A percentile compares a stretch with the other conserved stretches of the same genome.
These are phyloP conservation scores for Helicostylum pulchrum DNA, from an alignment of 192 early-diverging fungal genomes.

Conservation along the genomic window DNA sequence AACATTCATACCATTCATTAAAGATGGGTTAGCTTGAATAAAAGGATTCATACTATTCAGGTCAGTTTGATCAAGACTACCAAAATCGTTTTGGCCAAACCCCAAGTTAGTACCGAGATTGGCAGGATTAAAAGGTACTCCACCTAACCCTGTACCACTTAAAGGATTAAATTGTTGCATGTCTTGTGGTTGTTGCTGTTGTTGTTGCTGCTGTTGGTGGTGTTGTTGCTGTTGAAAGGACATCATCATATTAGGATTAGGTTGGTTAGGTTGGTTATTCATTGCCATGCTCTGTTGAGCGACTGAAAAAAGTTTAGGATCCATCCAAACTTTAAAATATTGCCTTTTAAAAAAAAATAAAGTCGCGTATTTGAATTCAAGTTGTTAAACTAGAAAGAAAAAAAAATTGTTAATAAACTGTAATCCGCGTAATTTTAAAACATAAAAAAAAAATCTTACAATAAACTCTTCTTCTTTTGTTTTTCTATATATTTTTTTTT, in stretches of 20 bases:
- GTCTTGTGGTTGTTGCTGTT: conserved; percentile 17
- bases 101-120: conserved; percentile 12
- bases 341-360: background rate
- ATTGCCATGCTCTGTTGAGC: background rate
- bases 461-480: background rate
- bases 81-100: conserved; percentile 12
- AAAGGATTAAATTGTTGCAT: conserved; percentile 6
- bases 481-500: too few relatives aligned
- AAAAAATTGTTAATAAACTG: too few relatives aligned
- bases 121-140: conserved; percentile 5
- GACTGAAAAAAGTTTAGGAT: conserved; percentile 13
- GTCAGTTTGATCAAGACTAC: conserved; percentile 16
- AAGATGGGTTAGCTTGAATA: conserved; percentile 6
- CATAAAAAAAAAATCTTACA: too few relatives aligned
- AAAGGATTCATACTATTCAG: conserved; percentile 11
- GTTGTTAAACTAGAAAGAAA: too few relatives aligned
- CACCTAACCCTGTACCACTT: background rate
- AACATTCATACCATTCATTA: conserved; percentile 12
- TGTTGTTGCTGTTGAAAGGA: conserved; percentile 2
- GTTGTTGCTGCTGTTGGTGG: conserved; percentile 3
- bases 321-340: background rate
- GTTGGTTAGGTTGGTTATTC: background rate
- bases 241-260: background rate
- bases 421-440: too few relatives aligned
- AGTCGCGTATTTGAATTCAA: background rate